Evolutionary conservation across 2,329 filamentous ascomycete genomes (phyloP), one percentile per base, ranked within the genome.

Genomic region (Penicillium sp.): DNA sequence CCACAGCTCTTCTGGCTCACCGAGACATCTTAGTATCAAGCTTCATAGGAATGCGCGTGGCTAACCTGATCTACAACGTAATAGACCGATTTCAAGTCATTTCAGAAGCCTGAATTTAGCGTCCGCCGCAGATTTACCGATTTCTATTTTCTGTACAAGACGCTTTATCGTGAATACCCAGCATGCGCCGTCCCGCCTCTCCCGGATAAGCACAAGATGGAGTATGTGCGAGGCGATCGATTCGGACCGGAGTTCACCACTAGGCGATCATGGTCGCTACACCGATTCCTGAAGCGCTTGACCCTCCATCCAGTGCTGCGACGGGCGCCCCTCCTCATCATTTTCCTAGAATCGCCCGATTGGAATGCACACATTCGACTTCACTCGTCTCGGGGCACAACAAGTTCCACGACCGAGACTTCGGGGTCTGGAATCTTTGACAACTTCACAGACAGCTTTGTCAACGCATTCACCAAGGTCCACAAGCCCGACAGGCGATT

Each of bases 181-280:
- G 88, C 89, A 73, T 88, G 86, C 69, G 93, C 93, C 41, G 88
- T 98, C 3, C 93, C 93, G 28, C 93, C 93, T 40, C 77, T 98
- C 46, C 93, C 93, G 45, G 93, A 97, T 73, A 98, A 97, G 77
- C 91, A 97, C 76, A 94, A 94, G 72, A 95, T 98, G 88, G 90
- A 95, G 65, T 97, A 97, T 66, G 93, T 97, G 44, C 87, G 90
- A 33, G 93, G 93, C 59, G 91, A 97, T 74, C 86, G 93, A 54
- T 98, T 98, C 70, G 90, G 90, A 7, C 73, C 85, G 43, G 93
- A 97, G 71, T 98, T 98, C 67, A 98, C 90, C 32, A 78, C 83
- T 39, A 84, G 93, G 32, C 83, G 93, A 58, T 90, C 89, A 43
- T 86, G 90, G 75, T 96, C 90, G 3, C 78, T 98, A 45, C 85